phyloP scores from a whole-genome alignment of 2,329 filamentous ascomycete species.

The Aspergillus sp. region DNA sequence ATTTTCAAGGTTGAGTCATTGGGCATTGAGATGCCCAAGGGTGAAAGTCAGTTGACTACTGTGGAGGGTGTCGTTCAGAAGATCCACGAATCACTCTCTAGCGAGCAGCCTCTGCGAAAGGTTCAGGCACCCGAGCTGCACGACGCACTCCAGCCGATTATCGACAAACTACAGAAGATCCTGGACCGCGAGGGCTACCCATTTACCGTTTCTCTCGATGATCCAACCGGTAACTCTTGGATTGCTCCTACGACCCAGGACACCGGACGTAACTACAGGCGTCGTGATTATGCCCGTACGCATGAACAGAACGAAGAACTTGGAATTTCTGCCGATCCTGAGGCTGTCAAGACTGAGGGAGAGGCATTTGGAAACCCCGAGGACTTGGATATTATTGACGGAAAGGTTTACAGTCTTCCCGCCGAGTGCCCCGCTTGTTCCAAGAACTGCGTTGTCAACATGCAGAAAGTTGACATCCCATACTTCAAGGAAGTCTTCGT shows the following conservation, averaged over 20 bases:
- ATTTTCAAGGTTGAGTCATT: constrained; percentile 85
- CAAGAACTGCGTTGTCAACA: constrained; percentile 83
- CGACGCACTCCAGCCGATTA: constrained; percentile 73
- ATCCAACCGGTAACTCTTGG: constrained; percentile 93
- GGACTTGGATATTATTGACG: constrained; percentile 81
- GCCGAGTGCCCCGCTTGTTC: constrained; percentile 89
- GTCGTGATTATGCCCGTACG: constrained; percentile 79
- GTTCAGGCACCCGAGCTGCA: constrained; percentile 74
- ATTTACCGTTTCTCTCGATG: constrained; percentile 84
- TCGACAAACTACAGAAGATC: constrained; percentile 74
- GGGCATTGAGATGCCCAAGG: constrained; percentile 88
- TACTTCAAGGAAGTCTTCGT: constrained; percentile 97
- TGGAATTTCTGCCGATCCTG: constrained; percentile 61
- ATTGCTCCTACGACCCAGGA: constrained; percentile 78
- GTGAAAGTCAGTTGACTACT: constrained; percentile 88
- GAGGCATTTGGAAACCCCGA: constrained; percentile 52
- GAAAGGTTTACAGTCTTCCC: constrained; percentile 91
- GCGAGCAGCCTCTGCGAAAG: constrained; percentile 81
- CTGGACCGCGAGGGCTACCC: constrained; percentile 75
- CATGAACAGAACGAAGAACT: constrained; percentile 83
- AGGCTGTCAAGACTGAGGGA: constrained; percentile 32
- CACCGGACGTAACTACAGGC: constrained; percentile 84
- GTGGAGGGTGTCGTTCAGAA: constrained; percentile 82
- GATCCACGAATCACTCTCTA: constrained; percentile 76
- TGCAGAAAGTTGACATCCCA: constrained; percentile 98